A percentile compares a stretch with the other conserved stretches of the same genome.
phyloP scores from a whole-genome alignment of 2,329 filamentous ascomycete genomes.

The Lecanicillium sp. region DNA sequence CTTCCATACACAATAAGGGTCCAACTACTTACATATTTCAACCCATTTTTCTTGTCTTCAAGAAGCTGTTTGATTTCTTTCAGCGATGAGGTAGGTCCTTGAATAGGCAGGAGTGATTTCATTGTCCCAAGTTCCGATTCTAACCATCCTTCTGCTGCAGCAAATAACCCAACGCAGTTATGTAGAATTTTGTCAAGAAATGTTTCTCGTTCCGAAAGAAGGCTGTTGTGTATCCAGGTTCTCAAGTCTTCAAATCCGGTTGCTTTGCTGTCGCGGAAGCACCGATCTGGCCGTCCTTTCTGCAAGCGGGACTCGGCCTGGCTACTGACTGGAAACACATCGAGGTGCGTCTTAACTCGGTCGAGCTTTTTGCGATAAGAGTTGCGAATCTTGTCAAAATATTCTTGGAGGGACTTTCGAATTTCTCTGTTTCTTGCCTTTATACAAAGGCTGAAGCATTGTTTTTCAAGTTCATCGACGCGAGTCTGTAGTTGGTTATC shows the following conservation, averaged over 20 bases:
- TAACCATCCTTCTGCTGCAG: conserved; percentile 8
- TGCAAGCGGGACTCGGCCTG: conserved; percentile 7
- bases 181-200: conserved; percentile 7
- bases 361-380: background rate
- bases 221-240: conserved; percentile 7
- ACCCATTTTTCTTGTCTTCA: too few species aligned
- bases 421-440: conserved; percentile 6
- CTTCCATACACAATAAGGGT: too few species aligned
- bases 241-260: conserved; percentile 10
- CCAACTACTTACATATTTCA: too few species aligned
- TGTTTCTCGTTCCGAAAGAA: conserved; percentile 8
- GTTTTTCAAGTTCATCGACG: background rate
- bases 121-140: background rate
- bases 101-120: too few species aligned
- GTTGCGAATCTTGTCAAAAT: conserved; percentile 4
- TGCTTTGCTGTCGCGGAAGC: conserved; percentile 4
- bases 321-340: conserved; percentile 11
- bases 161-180: conserved; percentile 8
- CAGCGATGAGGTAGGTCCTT: too few species aligned
- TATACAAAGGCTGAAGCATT: conserved; percentile 8
- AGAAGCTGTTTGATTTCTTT: too few species aligned
- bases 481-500: too few species aligned
- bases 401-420: background rate
- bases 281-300: background rate
- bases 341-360: background rate